These are phyloP conservation scores for Leptographium radiaticola DNA, from an alignment of 2,329 filamentous ascomycete species.

Conservation along the genomic window DNA sequence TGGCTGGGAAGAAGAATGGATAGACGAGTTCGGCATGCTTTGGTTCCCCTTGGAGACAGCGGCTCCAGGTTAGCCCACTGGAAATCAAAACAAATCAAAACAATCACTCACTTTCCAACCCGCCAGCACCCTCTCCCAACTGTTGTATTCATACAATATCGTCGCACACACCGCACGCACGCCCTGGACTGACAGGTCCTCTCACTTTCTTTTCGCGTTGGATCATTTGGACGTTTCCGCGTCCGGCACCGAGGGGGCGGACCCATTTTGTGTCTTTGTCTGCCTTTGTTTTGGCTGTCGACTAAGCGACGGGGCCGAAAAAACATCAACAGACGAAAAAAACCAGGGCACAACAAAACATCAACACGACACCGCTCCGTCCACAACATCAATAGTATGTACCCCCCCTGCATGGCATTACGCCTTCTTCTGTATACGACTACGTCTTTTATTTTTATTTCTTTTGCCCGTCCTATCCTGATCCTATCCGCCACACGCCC, in stretches of 20 bases:
- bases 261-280: not conserved
- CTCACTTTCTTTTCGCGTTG: slow-evolving; percentile 2
- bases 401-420: not conserved
- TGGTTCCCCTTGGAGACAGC: slow-evolving; percentile 15
- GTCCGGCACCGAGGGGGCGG: not conserved
- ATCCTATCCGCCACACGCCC: not conserved
- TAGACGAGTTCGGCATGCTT: slow-evolving; percentile 2
- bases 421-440: not conserved
- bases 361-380: slow-evolving; percentile 5
- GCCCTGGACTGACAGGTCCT: not conserved
- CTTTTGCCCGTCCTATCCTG: not conserved
- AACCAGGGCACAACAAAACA: slow-evolving; percentile 3
- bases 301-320: slow-evolving; percentile 3
- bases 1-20: slow-evolving; percentile 3
- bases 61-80: slow-evolving; percentile 11
- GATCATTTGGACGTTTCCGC: slow-evolving; percentile 6
- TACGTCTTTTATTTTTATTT: not conserved
- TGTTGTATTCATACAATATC: slow-evolving; percentile 1
- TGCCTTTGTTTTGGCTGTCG: slow-evolving; percentile 8
- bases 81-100: slow-evolving; percentile 16
- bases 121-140: not conserved
- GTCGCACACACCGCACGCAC: not conserved
- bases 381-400: slow-evolving; percentile 1
- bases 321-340: slow-evolving; percentile 7
- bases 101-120: slow-evolving; percentile 9